Evolutionary conservation across 73 alveolate genomes (phyloP), one percentile per base, ranked within the genome.

Genomic region (Symbiodinium natans): DNA sequence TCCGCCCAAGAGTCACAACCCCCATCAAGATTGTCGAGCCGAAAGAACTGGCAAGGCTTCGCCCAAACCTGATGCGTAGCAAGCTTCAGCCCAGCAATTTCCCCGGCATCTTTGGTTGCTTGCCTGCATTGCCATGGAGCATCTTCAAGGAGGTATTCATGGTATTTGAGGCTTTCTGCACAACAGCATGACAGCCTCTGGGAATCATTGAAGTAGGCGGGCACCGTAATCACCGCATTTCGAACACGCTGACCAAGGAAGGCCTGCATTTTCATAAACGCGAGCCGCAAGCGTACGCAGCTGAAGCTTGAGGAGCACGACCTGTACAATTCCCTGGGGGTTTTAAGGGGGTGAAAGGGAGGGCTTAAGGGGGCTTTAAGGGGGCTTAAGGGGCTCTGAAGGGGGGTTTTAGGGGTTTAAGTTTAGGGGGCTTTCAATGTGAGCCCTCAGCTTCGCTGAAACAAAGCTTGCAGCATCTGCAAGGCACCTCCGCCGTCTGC

Each of bases 81-180:
- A 27, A 88, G 95, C 40, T 11, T 52, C 82, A 99, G 98, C 3
- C 99, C 99, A 92, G 99, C 99, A 92, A 99, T 99, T 83, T 92
- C 95, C 34, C 99, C 99, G 27, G 99, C 99, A 68, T 99, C 99
- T 93, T 99, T 99, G n/a, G 99, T 99, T 21, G 99, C 99, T 95
- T 98, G 93, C 98, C 99, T 97, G 68, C 41, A 52, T 77, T 40
- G 84, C 27, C 99, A 93, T 15, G 98, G 3, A 48, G 56, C 99
- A 56, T 92, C 94, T 42, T 82, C 41, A 1, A 73, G 83, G 33
- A n/a, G n/a, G n/a, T n/a, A n/a, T n/a, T n/a, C n/a, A n/a, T n/a
- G n/a, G n/a, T n/a, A n/a, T n/a, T n/a, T n/a, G 36, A 31, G 39
- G 33, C 9, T 19, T 41, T 43, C 43, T 4, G 29, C 36, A 6